Conservation (phyloP, 495 filamentous ascomycete species). For the Aspergillus bridgeri region DNA sequence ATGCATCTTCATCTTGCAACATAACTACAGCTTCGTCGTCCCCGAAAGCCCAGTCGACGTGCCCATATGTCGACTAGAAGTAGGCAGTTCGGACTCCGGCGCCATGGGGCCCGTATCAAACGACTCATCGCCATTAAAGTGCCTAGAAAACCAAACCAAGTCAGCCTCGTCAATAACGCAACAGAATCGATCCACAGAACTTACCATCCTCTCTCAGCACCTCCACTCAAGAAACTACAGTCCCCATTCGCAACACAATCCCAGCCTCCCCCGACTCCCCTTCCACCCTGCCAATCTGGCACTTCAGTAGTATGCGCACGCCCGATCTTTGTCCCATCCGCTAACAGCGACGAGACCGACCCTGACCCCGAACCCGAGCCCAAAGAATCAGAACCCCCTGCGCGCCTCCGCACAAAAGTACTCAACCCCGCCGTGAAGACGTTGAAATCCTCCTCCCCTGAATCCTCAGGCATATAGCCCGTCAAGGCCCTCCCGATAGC, state of each 20-base stretch:
- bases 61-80: conserved; percentile 7
- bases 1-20: neutral
- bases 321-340: conserved; percentile 25
- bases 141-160: conserved; percentile 43
- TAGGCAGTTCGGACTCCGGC: conserved; percentile 12
- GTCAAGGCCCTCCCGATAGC: conserved; percentile 79
- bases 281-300: conserved; percentile 57
- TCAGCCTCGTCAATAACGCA: conserved; percentile 12
- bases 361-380: no score
- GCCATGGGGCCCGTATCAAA: conserved; percentile 53
- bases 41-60: conserved; percentile 14
- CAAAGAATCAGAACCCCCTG: neutral
- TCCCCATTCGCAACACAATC: conserved; percentile 74
- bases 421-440: conserved; percentile 84
- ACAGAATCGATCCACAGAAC: conserved; percentile 32
- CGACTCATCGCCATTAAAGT: conserved; percentile 71
- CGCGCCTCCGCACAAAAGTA: conserved; percentile 45
- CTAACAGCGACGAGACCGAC: no score
- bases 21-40: neutral
- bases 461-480: conserved; percentile 65
- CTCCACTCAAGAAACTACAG: conserved; percentile 70
- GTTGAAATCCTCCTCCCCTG: conserved; percentile 70
- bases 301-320: conserved; percentile 35
- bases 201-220: conserved; percentile 88
- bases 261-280: conserved; percentile 80